Base-by-base conservation (phyloP, 192 early-diverging fungal species). In the Rhizophagus sp. region DNA sequence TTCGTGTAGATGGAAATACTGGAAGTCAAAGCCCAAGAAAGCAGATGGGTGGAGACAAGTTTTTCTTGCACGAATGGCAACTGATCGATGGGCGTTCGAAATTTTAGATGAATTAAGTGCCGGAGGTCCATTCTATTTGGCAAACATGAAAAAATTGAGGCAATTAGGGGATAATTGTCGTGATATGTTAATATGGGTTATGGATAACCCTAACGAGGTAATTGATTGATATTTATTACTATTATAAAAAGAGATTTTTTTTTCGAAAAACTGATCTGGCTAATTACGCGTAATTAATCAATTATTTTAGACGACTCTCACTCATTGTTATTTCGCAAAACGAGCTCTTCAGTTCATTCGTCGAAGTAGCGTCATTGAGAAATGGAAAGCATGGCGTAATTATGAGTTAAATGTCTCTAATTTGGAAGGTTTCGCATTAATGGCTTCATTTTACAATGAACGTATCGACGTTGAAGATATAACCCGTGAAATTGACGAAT, bases 301-400 rank as follows among this genome's bases (percentile, higher is more conserved):
- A 74, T 66, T 66, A 36, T 41, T 47, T 30, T 77, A 77, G 75
- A 27, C 62, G 4, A 65, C 75, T 47, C 75, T 77, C 30, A 77
- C 75, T 65, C 75, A 77, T 66, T 52, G 75, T 66, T 77, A 77
- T 25, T 77, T 77, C 66, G 75, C 75, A 65, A 77, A 77, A 24
- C 33, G 75, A 77, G 63, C 75, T n/a, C 63, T 77, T 24, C 75
- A 77, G n/a, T 65, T 25, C 25, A 65, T 66, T 41, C 61, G 75
- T 27, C 52, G 75, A 33, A 52, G 24, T 65, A n/a, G 33, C 9
- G 49, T 77, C 22, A 77, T 77, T 10, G 27, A 63, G 12, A 62
- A 77, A 41, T 77, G 75, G 75, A 77, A 66, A 77, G 52, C 75
- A 77, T 77, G 75, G 75, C 61, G 61, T 34, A 44, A 77, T n/a